Base-by-base conservation (phyloP, 2,329 filamentous ascomycete species). In the Fusarium nisikadoi region DNA sequence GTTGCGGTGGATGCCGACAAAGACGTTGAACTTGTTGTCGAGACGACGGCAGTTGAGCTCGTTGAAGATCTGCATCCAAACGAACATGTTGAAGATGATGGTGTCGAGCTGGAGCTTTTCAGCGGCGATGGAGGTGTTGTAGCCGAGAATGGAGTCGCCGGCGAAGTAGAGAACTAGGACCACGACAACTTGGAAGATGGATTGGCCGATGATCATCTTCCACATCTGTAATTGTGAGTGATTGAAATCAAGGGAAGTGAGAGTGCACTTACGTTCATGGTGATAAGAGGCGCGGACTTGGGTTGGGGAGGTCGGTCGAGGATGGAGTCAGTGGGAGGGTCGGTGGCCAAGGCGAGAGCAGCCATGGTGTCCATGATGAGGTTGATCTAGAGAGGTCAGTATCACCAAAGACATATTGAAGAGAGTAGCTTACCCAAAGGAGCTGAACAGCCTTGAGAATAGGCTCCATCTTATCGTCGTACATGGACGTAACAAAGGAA, bases 31-130 rank as follows among this genome's bases (percentile, higher is more conserved):
- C 61, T 91, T 89, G 82, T 98, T 98, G 81, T 98, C 95, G 57
- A 98, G 87, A 12, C 95, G 94, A 60, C 95, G 93, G 82, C 97
- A 97, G 85, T 89, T 92, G 68, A 14, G 47, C 16, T 45, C 63
- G 72, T 98, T 98, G 85, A 98, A 98, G 76, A 98, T 97, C 76
- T 98, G 95, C 95, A 98, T 98, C 95, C 95, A 98, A 52, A 98
- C 95, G 79, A 98, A 98, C 1, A 94, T 95, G 84, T 98, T 98
- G 88, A 98, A 98, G 9, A 98, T 93, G 49, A 98, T 87, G 3
- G 94, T 97, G 56, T 90, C 86, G 65, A 97, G 86, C 75, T 93
- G 86, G 1, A 80, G 81, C 2, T 60, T 35, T 0, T 79, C 13
- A 84, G 84, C n/a, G 94, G 85, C 38, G 76, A 71, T 9, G 77